Conservation (phyloP, 2,329 filamentous ascomycete species). For the Hymenoscyphus fraxineus region DNA sequence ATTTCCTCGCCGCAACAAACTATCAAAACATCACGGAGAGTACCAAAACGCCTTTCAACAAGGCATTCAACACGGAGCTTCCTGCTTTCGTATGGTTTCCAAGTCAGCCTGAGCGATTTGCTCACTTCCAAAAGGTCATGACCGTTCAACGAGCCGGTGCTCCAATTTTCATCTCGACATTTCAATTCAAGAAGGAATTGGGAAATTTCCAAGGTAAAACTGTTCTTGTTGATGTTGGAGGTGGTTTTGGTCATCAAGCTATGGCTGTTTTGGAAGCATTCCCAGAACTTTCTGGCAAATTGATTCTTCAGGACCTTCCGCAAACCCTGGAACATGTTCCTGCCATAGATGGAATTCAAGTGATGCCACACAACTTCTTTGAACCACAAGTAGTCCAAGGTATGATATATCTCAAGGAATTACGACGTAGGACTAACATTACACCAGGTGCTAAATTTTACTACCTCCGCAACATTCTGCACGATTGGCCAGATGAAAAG, state of each 20-base stretch:
- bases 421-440: not conserved
- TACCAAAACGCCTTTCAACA: conserved; percentile 7
- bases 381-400: conserved; percentile 29
- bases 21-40: conserved; percentile 14
- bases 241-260: conserved; percentile 39
- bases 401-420: not conserved
- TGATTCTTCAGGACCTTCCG: conserved; percentile 41
- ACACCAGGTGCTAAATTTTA: conserved; percentile 30
- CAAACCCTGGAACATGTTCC: conserved; percentile 23
- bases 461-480: conserved; percentile 39
- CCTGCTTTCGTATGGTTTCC: conserved; percentile 13
- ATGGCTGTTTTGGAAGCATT: conserved; percentile 12
- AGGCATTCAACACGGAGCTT: conserved; percentile 13
- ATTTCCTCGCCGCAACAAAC: conserved; percentile 31
- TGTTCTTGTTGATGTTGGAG: conserved; percentile 41
- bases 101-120: conserved; percentile 7
- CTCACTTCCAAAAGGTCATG: conserved; percentile 14
- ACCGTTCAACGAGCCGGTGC: conserved; percentile 4
- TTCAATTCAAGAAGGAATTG: conserved; percentile 5
- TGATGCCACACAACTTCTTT: conserved; percentile 31
- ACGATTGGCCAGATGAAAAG: conserved; percentile 39
- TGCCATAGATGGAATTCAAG: conserved; percentile 31
- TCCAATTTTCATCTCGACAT: conserved; percentile 8
- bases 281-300: conserved; percentile 16
- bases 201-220: not conserved